Evolutionary conservation across 1,284 basidiomycete species (phyloP), one percentile per base, ranked within the genome.

Genomic region (Lignosus rhinocerotis): DNA sequence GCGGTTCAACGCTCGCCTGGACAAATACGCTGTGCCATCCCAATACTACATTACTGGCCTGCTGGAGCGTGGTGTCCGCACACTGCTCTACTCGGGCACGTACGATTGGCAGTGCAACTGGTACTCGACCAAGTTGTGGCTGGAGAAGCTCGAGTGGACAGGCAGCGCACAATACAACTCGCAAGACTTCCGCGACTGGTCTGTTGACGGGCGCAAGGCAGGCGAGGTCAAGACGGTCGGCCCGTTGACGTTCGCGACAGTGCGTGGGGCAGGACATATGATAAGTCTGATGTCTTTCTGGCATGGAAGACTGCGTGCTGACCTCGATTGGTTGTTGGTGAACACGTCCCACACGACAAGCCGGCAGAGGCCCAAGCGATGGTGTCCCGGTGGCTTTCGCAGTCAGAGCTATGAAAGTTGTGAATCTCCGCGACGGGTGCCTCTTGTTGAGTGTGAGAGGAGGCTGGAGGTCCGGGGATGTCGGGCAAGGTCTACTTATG

Each of bases 91-190:
- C 63, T 86, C 86, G 6, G 89, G 90, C n/a, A 89, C 87, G 36
- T 88, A 85, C 64, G 90, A 92, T 70, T 90, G 85, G 82, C 85
- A 89, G 68, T 92, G 88, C 72, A 92, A 92, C 70, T 90, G 87
- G 84, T 78, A 89, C 44, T 84, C 85, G 25, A 92, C 92, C 70
- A 82, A 83, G 67, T 73, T 84, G 47, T 92, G 89, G 90, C 82
- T 88, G 36, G 84, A 91, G 58, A 79, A 82, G 61, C 75, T 92
- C n/a, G 80, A 87, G 51, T 93, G 90, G 90, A 80, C 78, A 11
- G 86, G 88, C 1, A 71, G 78, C 50, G 73, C 74, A 42, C 78
- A 66, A 17, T 92, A 86, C 73, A 72, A 71, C 62, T 69, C 75
- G 66, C 73, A 78, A 65, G 72, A 70, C 41, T 84, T 84, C 78